Conservation (phyloP, 2,329 filamentous ascomycete species). For the Cladophialophora yegresii region DNA sequence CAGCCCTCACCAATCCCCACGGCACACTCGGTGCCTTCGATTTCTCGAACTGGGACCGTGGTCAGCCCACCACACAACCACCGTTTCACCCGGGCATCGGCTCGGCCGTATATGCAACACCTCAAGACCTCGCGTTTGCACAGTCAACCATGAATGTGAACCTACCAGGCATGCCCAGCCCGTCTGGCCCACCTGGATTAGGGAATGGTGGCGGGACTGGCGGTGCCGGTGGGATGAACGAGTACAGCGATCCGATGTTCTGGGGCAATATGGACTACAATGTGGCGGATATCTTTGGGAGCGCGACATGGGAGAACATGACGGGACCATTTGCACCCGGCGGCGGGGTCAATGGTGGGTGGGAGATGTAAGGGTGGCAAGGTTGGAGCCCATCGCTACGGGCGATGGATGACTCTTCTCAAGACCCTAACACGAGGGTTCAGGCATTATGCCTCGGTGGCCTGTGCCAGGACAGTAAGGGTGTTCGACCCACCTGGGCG, state of each 20-base stretch:
- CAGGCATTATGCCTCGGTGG: neutral
- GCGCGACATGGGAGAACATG: constrained; percentile 37
- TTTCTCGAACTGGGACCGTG: constrained; percentile 32
- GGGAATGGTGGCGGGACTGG: constrained; percentile 11
- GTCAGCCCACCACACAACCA: constrained; percentile 30
- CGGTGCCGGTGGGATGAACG: constrained; percentile 20
- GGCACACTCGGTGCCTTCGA: constrained; percentile 21
- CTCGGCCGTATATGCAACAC: constrained; percentile 33
- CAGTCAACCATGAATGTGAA: constrained; percentile 34
- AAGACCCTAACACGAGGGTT: neutral
- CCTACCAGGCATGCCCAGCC: constrained; percentile 7
- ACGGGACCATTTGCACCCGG: constrained; percentile 32
- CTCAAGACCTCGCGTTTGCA: constrained; percentile 33
- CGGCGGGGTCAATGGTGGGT: constrained; percentile 25
- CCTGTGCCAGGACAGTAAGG: neutral
- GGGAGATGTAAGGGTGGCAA: constrained; percentile 24
- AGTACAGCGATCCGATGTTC: constrained; percentile 36
- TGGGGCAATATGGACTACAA: constrained; percentile 37
- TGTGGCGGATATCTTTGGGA: constrained; percentile 36
- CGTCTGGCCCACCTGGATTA: neutral
- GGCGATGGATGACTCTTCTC: neutral
- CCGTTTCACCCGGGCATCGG: constrained; percentile 27
- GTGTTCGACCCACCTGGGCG: neutral
- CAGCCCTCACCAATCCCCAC: constrained; percentile 21
- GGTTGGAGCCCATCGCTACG: neutral